These are phyloP conservation scores for Emergomyces pasteurianus DNA, from an alignment of 2,329 filamentous ascomycete genomes.

Conservation along the genomic window DNA sequence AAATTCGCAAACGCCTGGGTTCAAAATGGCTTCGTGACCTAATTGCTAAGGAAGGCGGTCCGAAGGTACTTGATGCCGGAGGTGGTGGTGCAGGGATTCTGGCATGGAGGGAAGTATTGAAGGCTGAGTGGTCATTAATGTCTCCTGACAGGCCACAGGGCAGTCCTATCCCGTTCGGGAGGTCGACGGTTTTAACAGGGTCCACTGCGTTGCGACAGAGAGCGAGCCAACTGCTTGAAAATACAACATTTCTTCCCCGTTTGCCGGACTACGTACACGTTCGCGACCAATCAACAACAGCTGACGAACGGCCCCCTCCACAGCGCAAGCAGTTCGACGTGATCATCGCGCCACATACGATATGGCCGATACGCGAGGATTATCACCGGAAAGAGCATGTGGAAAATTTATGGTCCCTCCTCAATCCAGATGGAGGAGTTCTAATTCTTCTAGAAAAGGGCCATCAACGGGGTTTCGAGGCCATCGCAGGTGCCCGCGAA, in stretches of 20 bases:
- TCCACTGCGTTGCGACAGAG: constrained; percentile 64
- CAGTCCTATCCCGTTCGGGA: constrained; percentile 47
- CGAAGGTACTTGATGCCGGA: constrained; percentile 49
- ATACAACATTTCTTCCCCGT: constrained; percentile 84
- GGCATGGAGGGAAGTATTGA: constrained; percentile 57
- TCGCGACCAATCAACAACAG: constrained; percentile 44
- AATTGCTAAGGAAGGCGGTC: constrained; percentile 44
- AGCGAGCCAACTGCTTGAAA: constrained; percentile 63
- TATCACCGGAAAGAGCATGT: constrained; percentile 66
- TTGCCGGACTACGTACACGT: constrained; percentile 74
- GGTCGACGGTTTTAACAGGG: constrained; percentile 68
- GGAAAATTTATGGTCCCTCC: constrained; percentile 78
- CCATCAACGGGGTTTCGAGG: constrained; percentile 81
- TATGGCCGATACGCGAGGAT: constrained; percentile 65
- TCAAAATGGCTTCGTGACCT: constrained; percentile 46
- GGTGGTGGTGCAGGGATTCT: constrained; percentile 50
- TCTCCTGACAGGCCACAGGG: constrained; percentile 31
- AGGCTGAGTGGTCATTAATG: constrained; percentile 69
- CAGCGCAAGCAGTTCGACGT: constrained; percentile 74
- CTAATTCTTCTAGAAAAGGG: constrained; percentile 85
- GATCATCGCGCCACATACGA: constrained; percentile 74
- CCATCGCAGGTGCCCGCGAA: constrained; percentile 71
- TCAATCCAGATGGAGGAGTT: constrained; percentile 74
- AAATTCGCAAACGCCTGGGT: constrained; percentile 49
- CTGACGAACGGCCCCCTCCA: constrained; percentile 41